Evolutionary conservation across 2,329 filamentous ascomycete species (phyloP), one percentile per base, ranked within the genome.

Genomic region (Anthostomella pinea): DNA sequence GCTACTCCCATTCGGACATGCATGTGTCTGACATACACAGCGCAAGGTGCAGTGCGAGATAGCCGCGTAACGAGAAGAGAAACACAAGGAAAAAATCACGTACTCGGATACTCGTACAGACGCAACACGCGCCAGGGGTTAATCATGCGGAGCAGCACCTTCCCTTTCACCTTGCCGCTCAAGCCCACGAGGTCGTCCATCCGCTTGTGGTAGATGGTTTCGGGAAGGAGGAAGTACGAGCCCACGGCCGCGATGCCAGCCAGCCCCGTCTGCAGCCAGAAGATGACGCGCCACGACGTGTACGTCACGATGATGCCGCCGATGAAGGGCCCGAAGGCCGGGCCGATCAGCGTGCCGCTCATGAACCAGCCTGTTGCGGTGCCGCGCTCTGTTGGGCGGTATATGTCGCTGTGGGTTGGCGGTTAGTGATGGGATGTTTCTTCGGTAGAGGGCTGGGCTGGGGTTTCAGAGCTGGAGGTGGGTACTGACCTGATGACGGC

Each of bases 271-370:
- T 89, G 85, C 0, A 90, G 67, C 80, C 83, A 89, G 64, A 88
- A 89, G 35, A 89, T 87, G 26, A 77, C 75, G 13, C 83, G 72
- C 86, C 86, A 91, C 2, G 72, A 75, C 6, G 72, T 70, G 59
- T 79, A 88, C 0, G 84, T 89, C 11, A 89, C 83, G 33, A 91
- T 86, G 28, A 88, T 79, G 16, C 85, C 86, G 36, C 85, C 79
- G 8, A 89, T 8, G 51, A 87, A 85, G 1, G 79, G 77, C 0
- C 85, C 83, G 52, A 85, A 69, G 1, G 79, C 81, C 6, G 85
- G 85, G 0, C 85, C 85, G 29, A 87, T 77, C 0, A 89, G 66
- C 0, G 81, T 86, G 0, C 84, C 84, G 0, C 73, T 78, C 24
- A 87, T 46, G 51, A 87, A 87, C 80, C 81, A 89, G 1, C 82